Evolutionary conservation across 495 filamentous ascomycete genomes (phyloP), one percentile per base, ranked within the genome.

Genomic region (Annulohypoxylon maeteangense): DNA sequence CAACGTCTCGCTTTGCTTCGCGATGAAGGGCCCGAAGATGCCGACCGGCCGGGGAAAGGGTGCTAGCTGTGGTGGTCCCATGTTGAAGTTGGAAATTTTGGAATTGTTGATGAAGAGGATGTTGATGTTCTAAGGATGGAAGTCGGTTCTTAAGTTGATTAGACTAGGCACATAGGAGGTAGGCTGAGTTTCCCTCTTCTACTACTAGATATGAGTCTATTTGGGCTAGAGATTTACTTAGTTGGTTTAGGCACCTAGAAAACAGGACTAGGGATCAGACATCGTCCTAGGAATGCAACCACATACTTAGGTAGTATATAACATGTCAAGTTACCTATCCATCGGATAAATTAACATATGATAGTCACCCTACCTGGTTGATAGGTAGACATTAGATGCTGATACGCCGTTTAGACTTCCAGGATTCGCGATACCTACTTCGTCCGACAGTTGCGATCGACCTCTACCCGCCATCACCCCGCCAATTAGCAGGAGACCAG

Each of bases 11-110:
- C 79, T 71, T 48, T 84, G 76, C 11, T 54, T 75, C 6, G 84
- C 78, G 47, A 86, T 75, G 79, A 84, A 86, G 47, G 80, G 79
- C 11, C 81, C 73, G 72, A 87, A 87, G 27, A 89, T 54, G 58
- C 82, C 85, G 48, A 87, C 27, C 8, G 75, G 76, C 7, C 77
- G 78, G 11, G 76, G 74, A 11, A 82, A 55, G 31, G 82, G 78
- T 0, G 54, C 36, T 62, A 84, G 72, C 51, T 79, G 75, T 3
- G 47, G n/a, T 1, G 42, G 40, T 54, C 64, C 64, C 55, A 60
- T 60, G 4, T 51, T 66, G 63, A 50, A 54, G 14, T 10, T 36
- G 12, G 7, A n/a, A n/a, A n/a, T 36, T 58, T 12, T 4, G 12
- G n/a, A 40, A 14, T 40, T 5, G 11, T 40, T 40, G 36, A 40